Base-by-base conservation (phyloP, 2,329 filamentous ascomycete species). In the Cladosporium velox region DNA sequence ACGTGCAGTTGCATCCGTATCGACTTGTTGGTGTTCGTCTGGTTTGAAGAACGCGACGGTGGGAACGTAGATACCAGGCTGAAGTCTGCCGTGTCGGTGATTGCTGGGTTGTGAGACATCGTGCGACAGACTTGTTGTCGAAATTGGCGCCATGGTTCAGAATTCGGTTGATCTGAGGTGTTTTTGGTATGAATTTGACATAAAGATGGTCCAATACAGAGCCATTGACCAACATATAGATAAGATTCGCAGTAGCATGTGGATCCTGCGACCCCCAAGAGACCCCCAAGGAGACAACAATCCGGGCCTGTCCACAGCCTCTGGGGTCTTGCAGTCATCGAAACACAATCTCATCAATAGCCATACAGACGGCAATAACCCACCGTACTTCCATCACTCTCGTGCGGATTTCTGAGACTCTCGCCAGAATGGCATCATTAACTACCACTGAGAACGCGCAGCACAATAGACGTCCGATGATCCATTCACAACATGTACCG, bases 1-100 rank as follows among this genome's bases (percentile, higher is more conserved):
- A 41, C 72, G 77, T 54, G 74, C 74, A 38, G 75, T 77, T 12
- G 79, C 80, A 41, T 77, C 73, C 2, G 80, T 65, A 65, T 82
- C 80, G 26, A 81, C 73, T 28, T 79, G 77, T 64, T 82, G 59
- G 18, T 61, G 7, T n/a, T 14, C 79, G 55, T 76, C 77, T 21
- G 76, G 72, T 26, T 80, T 75, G 70, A 82, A 82, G 72, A 81
- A 81, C 15, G 79, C 79, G 15, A 80, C 76, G 1, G 79, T 81
- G 2, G 80, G 80, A 6, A 81, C 79, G 62, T 82, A 81, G 70
- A 82, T 77, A 57, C 79, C 79, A 18, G 79, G 78, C 11, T 76
- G 70, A 35, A 81, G 59, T 54, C 26, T 44, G 7, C 18, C 18
- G 7, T 44, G 38, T 10, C 14, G 8, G 18, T 10, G 38, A 15